phyloP scores from a whole-genome alignment of 2,329 filamentous ascomycete species.

The Talaromyces sp. region DNA sequence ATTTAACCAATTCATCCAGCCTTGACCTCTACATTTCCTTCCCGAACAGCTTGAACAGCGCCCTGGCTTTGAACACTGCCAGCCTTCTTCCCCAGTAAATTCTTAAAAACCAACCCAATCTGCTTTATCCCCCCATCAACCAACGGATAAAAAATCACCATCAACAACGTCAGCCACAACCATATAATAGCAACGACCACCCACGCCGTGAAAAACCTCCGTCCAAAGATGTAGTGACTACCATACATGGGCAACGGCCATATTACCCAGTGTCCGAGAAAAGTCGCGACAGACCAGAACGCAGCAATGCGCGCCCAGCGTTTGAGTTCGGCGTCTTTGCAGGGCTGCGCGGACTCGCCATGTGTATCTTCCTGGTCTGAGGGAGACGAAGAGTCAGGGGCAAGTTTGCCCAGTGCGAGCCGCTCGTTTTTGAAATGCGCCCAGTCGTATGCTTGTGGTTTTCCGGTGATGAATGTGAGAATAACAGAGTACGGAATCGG shows the following conservation, averaged over 20 bases:
- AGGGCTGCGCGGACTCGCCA: conserved; percentile 9
- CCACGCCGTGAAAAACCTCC: conserved; percentile 47
- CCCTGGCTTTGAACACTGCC: not conserved
- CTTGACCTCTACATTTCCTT: not conserved
- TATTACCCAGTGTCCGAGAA: conserved; percentile 49
- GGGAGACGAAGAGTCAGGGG: conserved; percentile 19
- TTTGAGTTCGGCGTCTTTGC: conserved; percentile 33
- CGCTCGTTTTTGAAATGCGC: conserved; percentile 30
- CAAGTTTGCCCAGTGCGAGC: conserved; percentile 22
- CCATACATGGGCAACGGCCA: conserved; percentile 54
- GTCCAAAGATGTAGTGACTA: conserved; percentile 44
- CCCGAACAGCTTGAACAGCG: not conserved
- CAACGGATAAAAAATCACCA: conserved; percentile 46
- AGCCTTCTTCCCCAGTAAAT: not conserved
- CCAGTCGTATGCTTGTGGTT: conserved; percentile 39
- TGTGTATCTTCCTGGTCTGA: not conserved
- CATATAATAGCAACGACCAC: conserved; percentile 47
- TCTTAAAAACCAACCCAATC: conserved; percentile 15
- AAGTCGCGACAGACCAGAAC: conserved; percentile 45
- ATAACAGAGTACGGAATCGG: conserved; percentile 45
- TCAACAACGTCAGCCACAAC: conserved; percentile 47
- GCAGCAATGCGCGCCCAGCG: conserved; percentile 44
- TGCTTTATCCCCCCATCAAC: conserved; percentile 40
- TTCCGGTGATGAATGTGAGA: conserved; percentile 38
- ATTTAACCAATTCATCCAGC: not conserved